phyloP scores from a whole-genome alignment of 2,329 filamentous ascomycete genomes.

The Cytospora paraplurivora region DNA sequence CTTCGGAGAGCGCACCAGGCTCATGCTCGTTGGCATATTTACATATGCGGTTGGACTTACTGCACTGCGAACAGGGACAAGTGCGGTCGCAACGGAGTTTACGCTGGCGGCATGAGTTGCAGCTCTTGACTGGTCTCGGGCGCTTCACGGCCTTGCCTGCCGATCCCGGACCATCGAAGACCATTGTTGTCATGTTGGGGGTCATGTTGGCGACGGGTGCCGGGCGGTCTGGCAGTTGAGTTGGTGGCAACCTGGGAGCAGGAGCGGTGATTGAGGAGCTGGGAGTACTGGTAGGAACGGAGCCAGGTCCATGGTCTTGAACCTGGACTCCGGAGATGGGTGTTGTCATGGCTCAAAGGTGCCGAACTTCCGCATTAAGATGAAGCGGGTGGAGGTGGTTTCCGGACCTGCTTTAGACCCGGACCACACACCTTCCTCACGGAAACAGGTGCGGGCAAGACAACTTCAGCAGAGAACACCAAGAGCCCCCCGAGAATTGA shows the following conservation, averaged over 20 bases:
- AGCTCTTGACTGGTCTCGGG: constrained; percentile 58
- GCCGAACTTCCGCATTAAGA: constrained; percentile 22
- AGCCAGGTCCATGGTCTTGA: constrained; percentile 26
- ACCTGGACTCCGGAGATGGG: constrained; percentile 23
- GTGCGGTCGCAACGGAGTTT: constrained; percentile 59
- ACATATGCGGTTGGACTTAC: constrained; percentile 57
- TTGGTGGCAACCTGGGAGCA: constrained; percentile 10
- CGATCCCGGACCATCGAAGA: constrained; percentile 28
- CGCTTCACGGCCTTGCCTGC: constrained; percentile 49
- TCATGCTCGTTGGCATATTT: constrained; percentile 55
- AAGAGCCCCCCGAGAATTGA: neutral
- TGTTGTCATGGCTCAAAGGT: constrained; percentile 21
- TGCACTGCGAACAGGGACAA: constrained; percentile 60
- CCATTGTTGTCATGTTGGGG: constrained; percentile 29
- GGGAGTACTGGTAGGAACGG: constrained; percentile 20
- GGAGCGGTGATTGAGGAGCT: constrained; percentile 13
- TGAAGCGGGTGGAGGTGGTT: constrained; percentile 1
- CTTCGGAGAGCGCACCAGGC: constrained; percentile 49
- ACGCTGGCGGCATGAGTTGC: constrained; percentile 59
- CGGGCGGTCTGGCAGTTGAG: constrained; percentile 20
- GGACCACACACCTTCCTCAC: constrained; percentile 12
- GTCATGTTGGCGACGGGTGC: constrained; percentile 27
- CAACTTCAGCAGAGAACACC: neutral
- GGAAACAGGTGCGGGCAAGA: neutral
- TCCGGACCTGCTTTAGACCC: constrained; percentile 2